Conservation (phyloP, 805 yeast genomes). For the Suhomyces prunicola region DNA sequence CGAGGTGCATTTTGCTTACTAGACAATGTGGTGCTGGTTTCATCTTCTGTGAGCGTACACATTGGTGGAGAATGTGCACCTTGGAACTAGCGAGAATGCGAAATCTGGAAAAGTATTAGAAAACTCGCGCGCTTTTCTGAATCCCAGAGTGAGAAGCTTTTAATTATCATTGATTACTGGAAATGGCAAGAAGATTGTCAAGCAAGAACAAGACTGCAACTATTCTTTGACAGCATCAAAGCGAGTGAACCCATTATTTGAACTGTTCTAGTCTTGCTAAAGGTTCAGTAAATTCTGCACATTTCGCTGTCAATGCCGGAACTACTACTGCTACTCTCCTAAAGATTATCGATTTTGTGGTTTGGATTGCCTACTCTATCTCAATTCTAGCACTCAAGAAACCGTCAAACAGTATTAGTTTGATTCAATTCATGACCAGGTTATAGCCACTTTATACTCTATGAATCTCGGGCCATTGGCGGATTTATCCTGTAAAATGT, state of each 20-base stretch:
- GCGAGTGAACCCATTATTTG: background rate
- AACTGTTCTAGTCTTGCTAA: no score
- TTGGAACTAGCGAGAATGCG: background rate
- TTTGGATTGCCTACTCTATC: background rate
- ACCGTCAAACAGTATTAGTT: background rate
- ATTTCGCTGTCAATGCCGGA: background rate
- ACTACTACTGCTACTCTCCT: background rate
- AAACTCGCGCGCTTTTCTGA: no score
- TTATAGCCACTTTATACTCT: background rate
- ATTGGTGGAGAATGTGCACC: background rate
- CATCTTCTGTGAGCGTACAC: background rate
- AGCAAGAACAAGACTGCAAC: background rate
- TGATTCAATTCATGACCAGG: background rate
- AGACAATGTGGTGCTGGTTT: background rate
- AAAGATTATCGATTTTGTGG: no score
- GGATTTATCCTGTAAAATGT: background rate
- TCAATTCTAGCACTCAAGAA: background rate
- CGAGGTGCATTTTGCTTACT: background rate
- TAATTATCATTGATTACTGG: no score
- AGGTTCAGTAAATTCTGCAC: background rate
- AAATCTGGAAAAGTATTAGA: background rate
- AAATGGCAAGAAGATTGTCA: background rate
- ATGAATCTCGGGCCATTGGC: background rate
- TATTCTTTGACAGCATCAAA: no score
- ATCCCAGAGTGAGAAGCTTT: no score